Evolutionary conservation across 768 basidiomycete species (phyloP), one percentile per base, ranked within the genome.

Genomic region (Rhodotorula sphaerocarpa): DNA sequence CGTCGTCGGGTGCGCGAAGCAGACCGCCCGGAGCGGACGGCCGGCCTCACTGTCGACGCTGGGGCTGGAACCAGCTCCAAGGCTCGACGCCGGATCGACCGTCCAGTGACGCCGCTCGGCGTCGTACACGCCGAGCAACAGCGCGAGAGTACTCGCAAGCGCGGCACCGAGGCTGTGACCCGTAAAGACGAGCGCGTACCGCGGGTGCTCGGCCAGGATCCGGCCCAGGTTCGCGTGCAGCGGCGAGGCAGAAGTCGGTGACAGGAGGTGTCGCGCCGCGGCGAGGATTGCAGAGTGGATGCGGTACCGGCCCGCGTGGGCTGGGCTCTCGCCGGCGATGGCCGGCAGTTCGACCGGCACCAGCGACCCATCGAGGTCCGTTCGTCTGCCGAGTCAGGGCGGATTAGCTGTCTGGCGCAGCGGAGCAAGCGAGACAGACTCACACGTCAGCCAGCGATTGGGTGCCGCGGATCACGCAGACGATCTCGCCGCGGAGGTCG

Each of bases 1-100:
- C 2, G 63, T 65, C n/a, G 63, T 58, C 18, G 67, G 67, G 33
- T 69, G 67, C 1, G 67, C 67, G 46, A 69, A 65, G 34, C 53
- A 56, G 27, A 69, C 42, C 0, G 63, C 59, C 23, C 61, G 52
- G n/a, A 65, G 7, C 3, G 60, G 50, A 1, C 63, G 59, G 11
- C 47, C 14, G 25, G n/a, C 46, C 5, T 2, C 28, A 10, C 28
- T 28, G 39, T 9, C 27, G 16, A 5, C 23, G 30, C 31, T 21
- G 2, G 11, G 5, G 20, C 21, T 10, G 25, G 16, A 15, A 5
- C 31, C 42, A 14, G n/a, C 42, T 5, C 30, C 54, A 1, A 53
- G 57, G 18, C 31, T 42, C 14, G 56, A 63, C 36, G 3, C 1
- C 5, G 44, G 11, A 16, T 51, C 50, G 21, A 47, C 44, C 16